Base-by-base conservation (phyloP, 305 asterid genomes). In the Striga hermonthica region DNA sequence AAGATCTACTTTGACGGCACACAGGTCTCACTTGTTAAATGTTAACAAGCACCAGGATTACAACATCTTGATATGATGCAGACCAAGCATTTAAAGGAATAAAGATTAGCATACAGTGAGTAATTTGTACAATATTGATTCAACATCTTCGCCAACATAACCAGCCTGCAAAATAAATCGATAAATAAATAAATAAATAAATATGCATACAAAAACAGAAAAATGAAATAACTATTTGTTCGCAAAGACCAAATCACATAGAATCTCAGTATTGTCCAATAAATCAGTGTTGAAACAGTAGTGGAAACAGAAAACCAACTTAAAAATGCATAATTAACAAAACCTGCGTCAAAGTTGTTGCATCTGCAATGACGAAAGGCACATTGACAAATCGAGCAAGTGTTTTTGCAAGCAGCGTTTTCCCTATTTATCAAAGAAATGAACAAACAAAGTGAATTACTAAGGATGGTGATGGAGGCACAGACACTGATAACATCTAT, bases 361-460 rank as follows among this genome's bases (percentile, higher is more conserved):
- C 96, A 81, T 91, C 98, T 3, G 97, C 95, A 50, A 91, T 89
- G 64, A 91, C 98, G 77, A 91, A 85, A 39, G 98, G 98, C 47
- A 91, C 98, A 84, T 91, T 91, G 73, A 91, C 98, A 74, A 91
- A 81, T 66, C 97, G 97, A 62, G 98, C 98, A 69, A 91, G 95
- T 41, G 95, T 87, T 82, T 91, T 91, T 39, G 98, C 98, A 66
- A 91, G 98, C 37, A 89, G 84, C 9, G 98, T 91, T 76, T 91
- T 91, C 62, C 98, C 98, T 91, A 80, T 81, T 80, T 72, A 60
- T 56, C 72, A 65, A 22, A 60, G 71, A 69, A 75, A 68, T 35
- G 69, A 62, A 66, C 69, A 16, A 16, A 16, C 38, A 16, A 36
- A 11, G 38, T 22, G n/a, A 45, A 28, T 58, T 54, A 56, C 31